A percentile compares a stretch with the other conserved stretches of the same genome.
Conservation (phyloP, 2,329 filamentous ascomycete species). For the Epichloe glyceriae region DNA sequence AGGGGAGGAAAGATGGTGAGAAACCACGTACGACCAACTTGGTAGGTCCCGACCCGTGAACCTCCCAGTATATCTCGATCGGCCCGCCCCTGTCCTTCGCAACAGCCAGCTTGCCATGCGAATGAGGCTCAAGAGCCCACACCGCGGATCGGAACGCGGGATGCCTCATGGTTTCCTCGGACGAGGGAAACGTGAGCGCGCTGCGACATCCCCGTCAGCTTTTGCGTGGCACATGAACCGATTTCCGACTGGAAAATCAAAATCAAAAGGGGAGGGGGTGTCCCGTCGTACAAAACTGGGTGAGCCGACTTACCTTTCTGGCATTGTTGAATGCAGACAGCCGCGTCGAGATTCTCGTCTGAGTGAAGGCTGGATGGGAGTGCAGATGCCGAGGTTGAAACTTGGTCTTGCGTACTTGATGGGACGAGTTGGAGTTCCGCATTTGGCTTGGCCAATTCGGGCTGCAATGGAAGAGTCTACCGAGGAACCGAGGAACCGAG, state of each 20-base stretch:
- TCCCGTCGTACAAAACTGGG: too few species aligned
- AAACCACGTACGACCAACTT: constrained; percentile 60
- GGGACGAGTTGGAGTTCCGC: not conserved
- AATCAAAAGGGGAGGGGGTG: too few species aligned
- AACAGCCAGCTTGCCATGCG: constrained; percentile 47
- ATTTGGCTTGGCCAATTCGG: not conserved
- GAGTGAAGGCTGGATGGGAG: not conserved
- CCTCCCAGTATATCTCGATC: constrained; percentile 63
- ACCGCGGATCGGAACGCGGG: constrained; percentile 53
- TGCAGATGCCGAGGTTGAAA: not conserved
- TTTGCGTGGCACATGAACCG: too few species aligned
- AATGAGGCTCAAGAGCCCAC: constrained; percentile 57
- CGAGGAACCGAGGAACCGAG: too few species aligned
- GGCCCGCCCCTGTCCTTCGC: constrained; percentile 63
- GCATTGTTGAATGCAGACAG: not conserved
- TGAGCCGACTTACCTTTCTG: not conserved
- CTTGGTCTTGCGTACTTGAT: too few species aligned
- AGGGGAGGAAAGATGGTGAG: too few species aligned
- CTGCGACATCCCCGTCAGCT: not conserved
- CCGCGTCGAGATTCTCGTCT: not conserved
- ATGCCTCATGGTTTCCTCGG: constrained; percentile 47
- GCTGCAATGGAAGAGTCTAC: too few species aligned
- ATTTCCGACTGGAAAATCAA: too few species aligned
- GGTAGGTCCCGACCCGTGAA: constrained; percentile 61
- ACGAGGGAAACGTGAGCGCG: constrained; percentile 24